A percentile compares a stretch with the other conserved stretches of the same genome.
Evolutionary conservation across 2,329 filamentous ascomycete genomes (phyloP).

Genomic region (Diplodia mutila): DNA sequence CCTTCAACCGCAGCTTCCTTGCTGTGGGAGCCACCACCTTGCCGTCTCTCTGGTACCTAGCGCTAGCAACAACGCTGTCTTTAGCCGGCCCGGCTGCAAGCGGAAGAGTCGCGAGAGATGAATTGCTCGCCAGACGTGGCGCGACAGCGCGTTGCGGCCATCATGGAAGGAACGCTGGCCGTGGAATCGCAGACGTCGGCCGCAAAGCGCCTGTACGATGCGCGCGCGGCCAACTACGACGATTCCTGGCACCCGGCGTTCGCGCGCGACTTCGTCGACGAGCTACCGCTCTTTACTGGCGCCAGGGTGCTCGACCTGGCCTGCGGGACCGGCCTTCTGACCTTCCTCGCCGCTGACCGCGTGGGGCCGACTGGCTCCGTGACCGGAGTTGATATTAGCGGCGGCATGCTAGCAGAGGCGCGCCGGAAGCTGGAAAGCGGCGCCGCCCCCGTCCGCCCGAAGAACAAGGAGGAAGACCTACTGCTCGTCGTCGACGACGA

Average conservation of each 20-base stretch:
- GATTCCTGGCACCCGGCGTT: slow-evolving; percentile 48
- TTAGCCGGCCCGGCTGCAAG: not conserved
- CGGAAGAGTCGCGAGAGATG: not conserved
- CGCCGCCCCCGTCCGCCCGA: not conserved
- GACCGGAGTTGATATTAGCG: slow-evolving; percentile 47
- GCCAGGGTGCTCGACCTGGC: slow-evolving; percentile 51
- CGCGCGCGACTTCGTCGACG: slow-evolving; percentile 43
- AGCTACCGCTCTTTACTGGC: slow-evolving; percentile 39
- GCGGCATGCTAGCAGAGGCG: slow-evolving; percentile 35
- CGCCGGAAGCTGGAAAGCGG: slow-evolving; percentile 9
- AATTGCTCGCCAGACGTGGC: slow-evolving; percentile 1
- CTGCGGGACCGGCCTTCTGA: slow-evolving; percentile 51
- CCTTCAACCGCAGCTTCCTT: not conserved
- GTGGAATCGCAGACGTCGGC: slow-evolving; percentile 8
- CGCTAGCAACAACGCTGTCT: not conserved
- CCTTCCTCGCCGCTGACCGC: slow-evolving; percentile 43
- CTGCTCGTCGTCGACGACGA: slow-evolving; percentile 28
- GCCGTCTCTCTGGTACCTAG: not conserved
- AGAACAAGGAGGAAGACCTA: not conserved
- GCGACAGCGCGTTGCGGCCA: slow-evolving; percentile 3
- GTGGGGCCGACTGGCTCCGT: slow-evolving; percentile 45
- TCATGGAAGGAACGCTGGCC: slow-evolving; percentile 11
- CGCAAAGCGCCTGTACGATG: slow-evolving; percentile 42
- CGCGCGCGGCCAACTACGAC: slow-evolving; percentile 43
- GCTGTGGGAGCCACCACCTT: not conserved